Evolutionary conservation across 805 yeast species (phyloP).

Genomic region (Schwanniomyces pseudopolymorphus): DNA sequence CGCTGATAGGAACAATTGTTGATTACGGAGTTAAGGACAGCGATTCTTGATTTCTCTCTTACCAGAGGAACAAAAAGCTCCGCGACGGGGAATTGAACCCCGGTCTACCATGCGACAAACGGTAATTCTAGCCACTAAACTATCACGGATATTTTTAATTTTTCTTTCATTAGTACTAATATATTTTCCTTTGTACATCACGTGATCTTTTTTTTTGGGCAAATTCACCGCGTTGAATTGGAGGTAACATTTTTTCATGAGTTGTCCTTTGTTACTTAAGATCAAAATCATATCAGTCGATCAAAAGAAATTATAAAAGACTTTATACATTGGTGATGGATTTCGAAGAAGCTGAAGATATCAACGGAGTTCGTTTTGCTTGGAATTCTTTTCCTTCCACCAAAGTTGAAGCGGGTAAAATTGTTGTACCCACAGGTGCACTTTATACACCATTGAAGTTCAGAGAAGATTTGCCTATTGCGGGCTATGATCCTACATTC

Average conservation of each 20-base stretch:
- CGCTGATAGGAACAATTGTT: too few relatives aligned
- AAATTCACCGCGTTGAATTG: background rate
- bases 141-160: conserved; percentile 6
- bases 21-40: too few relatives aligned
- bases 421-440: conserved; percentile 92
- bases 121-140: conserved; percentile 11
- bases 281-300: background rate
- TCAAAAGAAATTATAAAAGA: background rate
- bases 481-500: conserved; percentile 80
- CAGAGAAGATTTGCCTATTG: conserved; percentile 71
- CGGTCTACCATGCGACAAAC: conserved; percentile 12
- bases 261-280: conserved; percentile 5
- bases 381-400: conserved; percentile 84
- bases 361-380: conserved; percentile 45
- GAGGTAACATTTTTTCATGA: conserved; percentile 1
- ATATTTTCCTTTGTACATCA: background rate
- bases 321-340: conserved; percentile 21
- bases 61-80: too few relatives aligned
- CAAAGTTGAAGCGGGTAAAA: conserved; percentile 82
- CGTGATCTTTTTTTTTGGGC: background rate
- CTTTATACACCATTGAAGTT: conserved; percentile 91
- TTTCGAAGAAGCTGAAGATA: conserved; percentile 45
- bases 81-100: conserved; percentile 12
- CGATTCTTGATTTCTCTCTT: too few relatives aligned
- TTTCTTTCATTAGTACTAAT: background rate